Evolutionary conservation across 2,329 filamentous ascomycete genomes (phyloP).

Genomic region (Microsporum canis): DNA sequence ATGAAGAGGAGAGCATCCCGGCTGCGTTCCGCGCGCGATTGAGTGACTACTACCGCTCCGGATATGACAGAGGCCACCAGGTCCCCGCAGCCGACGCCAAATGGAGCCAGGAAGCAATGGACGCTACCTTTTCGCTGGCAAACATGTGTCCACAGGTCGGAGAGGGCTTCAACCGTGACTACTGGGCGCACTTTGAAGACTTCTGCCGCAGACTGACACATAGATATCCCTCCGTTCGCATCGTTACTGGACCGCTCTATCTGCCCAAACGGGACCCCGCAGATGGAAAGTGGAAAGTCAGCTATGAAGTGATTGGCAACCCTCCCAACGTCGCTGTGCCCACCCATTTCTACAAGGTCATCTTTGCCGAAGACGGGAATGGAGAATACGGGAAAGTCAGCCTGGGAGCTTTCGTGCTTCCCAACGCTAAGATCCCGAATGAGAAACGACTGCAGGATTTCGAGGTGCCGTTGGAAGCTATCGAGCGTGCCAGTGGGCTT

Average conservation of each 20-base stretch:
- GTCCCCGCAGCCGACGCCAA: constrained; percentile 93
- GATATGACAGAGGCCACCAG: constrained; percentile 93
- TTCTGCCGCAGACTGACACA: constrained; percentile 78
- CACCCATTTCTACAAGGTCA: constrained; percentile 98
- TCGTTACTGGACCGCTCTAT: constrained; percentile 90
- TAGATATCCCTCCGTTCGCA: constrained; percentile 72
- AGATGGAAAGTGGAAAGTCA: constrained; percentile 91
- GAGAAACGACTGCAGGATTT: constrained; percentile 80
- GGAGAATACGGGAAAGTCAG: constrained; percentile 60
- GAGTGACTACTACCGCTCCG: constrained; percentile 87
- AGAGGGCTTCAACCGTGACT: constrained; percentile 96
- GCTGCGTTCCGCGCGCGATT: constrained; percentile 79
- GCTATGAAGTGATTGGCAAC: constrained; percentile 88
- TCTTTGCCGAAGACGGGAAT: constrained; percentile 78
- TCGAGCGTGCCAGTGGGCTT: constrained; percentile 83
- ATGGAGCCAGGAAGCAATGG: constrained; percentile 89
- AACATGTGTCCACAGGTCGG: constrained; percentile 99
- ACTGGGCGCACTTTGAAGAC: constrained; percentile 98
- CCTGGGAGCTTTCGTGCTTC: constrained; percentile 86
- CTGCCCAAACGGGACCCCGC: constrained; percentile 67
- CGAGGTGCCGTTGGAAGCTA: constrained; percentile 83
- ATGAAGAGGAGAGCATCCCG: constrained; percentile 70
- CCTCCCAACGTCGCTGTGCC: constrained; percentile 92
- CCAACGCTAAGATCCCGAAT: constrained; percentile 81
- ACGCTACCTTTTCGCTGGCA: constrained; percentile 81